These are phyloP conservation scores for Penicillium alfredii DNA, from an alignment of 495 filamentous ascomycete genomes.

Conservation along the genomic window DNA sequence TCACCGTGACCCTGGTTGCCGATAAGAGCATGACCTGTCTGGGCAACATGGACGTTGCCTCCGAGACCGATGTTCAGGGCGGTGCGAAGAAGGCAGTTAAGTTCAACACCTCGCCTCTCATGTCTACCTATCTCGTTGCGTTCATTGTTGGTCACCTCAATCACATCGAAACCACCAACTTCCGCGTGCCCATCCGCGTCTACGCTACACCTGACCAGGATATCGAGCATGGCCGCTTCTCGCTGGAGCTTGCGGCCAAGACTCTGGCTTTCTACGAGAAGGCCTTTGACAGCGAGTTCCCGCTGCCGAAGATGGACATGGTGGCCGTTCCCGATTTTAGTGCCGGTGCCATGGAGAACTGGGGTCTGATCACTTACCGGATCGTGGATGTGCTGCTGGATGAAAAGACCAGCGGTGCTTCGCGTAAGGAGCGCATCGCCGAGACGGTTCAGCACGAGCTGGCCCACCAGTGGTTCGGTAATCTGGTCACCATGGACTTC, in stretches of 20 bases:
- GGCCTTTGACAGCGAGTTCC: constrained; percentile 49
- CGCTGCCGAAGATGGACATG: constrained; percentile 92
- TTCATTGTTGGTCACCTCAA: constrained; percentile 66
- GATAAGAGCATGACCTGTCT: constrained; percentile 58
- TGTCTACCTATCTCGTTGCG: constrained; percentile 65
- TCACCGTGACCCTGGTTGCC: constrained; percentile 58
- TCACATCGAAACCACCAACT: constrained; percentile 56
- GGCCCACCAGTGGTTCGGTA: constrained; percentile 99
- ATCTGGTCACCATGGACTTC: constrained; percentile 99
- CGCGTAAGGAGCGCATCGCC: constrained; percentile 86
- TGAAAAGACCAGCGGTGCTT: constrained; percentile 84
- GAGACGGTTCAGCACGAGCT: constrained; percentile 95
- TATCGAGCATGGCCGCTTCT: constrained; percentile 60
- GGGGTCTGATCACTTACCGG: constrained; percentile 93
- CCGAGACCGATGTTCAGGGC: constrained; percentile 49
- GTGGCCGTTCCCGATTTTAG: constrained; percentile 93
- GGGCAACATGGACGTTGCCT: constrained; percentile 63
- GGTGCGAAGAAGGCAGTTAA: constrained; percentile 58
- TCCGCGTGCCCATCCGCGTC: constrained; percentile 59
- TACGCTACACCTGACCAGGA: constrained; percentile 59
- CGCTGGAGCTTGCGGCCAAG: constrained; percentile 56
- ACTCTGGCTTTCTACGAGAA: constrained; percentile 50
- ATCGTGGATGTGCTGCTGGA: constrained; percentile 89
- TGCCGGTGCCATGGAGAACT: constrained; percentile 98
- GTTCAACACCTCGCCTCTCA: constrained; percentile 59